These are phyloP conservation scores for Fagopyrum tataricum DNA, from an alignment of 148 eudicot species.

Conservation along the genomic window DNA sequence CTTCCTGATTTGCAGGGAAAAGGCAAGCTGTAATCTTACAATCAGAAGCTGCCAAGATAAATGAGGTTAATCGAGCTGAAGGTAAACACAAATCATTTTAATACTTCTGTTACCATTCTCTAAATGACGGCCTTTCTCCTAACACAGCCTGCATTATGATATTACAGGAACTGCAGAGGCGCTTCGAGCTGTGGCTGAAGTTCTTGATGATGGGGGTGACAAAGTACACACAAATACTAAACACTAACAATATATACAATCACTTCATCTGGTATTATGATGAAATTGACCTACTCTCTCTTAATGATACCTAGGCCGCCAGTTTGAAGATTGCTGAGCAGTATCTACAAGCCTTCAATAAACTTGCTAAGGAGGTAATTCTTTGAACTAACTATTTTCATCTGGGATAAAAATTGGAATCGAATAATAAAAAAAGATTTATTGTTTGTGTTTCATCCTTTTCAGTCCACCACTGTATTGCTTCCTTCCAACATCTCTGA, in stretches of 20 bases:
- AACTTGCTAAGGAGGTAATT: slow-evolving; percentile 69
- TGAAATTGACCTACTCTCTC: neutral
- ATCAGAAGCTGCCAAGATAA: slow-evolving; percentile 81
- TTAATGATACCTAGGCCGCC: slow-evolving; percentile 55
- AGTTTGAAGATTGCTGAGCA: slow-evolving; percentile 79
- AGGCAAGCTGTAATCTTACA: slow-evolving; percentile 47
- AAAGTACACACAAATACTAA: neutral
- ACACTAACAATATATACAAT: neutral
- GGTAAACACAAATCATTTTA: slow-evolving; percentile 26
- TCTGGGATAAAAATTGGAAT: neutral
- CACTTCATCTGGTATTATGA: neutral
- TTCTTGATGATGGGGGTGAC: slow-evolving; percentile 14
- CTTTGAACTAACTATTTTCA: neutral
- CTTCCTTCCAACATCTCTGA: slow-evolving; percentile 52
- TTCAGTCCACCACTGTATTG: slow-evolving; percentile 61
- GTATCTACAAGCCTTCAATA: slow-evolving; percentile 70
- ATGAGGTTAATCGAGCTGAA: slow-evolving; percentile 66
- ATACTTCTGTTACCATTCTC: neutral
- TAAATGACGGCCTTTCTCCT: neutral
- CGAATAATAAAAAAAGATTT: neutral
- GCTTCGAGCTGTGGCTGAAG: slow-evolving; percentile 17
- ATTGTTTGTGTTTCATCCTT: neutral
- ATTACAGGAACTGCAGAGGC: slow-evolving; percentile 51
- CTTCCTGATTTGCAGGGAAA: slow-evolving; percentile 41
- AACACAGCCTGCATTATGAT: neutral